phyloP scores from a whole-genome alignment of 1,284 basidiomycete genomes.

The Veloboletus limbatus region DNA sequence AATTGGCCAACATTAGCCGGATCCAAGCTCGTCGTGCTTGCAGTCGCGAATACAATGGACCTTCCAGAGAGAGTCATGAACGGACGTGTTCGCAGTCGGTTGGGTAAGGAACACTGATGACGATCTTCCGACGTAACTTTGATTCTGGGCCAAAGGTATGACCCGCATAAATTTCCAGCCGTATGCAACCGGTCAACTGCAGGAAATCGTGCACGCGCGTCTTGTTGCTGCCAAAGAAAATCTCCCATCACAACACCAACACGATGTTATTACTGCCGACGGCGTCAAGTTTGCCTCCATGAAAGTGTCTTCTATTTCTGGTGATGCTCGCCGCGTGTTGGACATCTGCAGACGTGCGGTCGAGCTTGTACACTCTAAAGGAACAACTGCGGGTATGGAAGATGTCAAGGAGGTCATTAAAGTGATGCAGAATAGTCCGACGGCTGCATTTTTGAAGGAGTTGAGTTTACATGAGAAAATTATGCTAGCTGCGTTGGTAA shows the following conservation, averaged over 20 bases:
- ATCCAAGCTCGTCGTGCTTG: constrained; percentile 90
- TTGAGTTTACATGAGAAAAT: constrained; percentile 86
- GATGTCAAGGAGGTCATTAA: constrained; percentile 84
- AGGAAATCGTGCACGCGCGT: constrained; percentile 84
- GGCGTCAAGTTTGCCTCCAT: constrained; percentile 89
- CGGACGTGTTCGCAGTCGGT: constrained; percentile 87
- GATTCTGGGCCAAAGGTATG: constrained; percentile 61
- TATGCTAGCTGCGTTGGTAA: constrained; percentile 85
- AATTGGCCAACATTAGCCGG: constrained; percentile 94
- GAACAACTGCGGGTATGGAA: constrained; percentile 59
- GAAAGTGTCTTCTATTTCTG: constrained; percentile 90
- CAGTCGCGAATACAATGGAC: constrained; percentile 99
- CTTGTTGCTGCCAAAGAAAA: constrained; percentile 59
- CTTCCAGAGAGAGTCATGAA: constrained; percentile 92
- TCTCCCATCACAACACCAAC: constrained; percentile 32
- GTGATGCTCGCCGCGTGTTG: constrained; percentile 90
- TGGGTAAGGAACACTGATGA: constrained; percentile 56
- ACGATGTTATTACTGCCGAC: constrained; percentile 67
- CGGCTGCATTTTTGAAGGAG: constrained; percentile 75
- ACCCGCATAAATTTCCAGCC: constrained; percentile 94
- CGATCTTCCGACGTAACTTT: neutral
- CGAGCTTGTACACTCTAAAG: constrained; percentile 63
- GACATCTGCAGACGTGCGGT: constrained; percentile 92
- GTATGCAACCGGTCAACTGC: constrained; percentile 80
- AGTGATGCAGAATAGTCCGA: constrained; percentile 90